Evolutionary conservation across 192 early-diverging fungal species (phyloP).

Genomic region (Umbelopsis ramanniana): DNA sequence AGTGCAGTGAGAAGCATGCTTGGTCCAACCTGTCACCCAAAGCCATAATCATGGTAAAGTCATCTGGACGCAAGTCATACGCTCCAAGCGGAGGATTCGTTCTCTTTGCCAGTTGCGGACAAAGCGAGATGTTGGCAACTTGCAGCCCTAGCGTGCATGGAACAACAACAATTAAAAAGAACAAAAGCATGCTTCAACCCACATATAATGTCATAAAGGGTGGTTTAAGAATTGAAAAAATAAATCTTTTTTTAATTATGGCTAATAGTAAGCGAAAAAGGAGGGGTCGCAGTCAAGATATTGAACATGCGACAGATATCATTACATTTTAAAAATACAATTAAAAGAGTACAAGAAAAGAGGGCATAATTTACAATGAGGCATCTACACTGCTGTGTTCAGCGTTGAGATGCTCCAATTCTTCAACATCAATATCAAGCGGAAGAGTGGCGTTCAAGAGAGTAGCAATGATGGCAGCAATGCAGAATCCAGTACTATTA

Average conservation of each 20-base stretch:
- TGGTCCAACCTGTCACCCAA: conserved; percentile 53
- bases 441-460: conserved; percentile 48
- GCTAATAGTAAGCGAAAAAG: neutral
- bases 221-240: neutral
- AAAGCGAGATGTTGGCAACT: conserved; percentile 22
- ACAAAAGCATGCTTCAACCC: neutral
- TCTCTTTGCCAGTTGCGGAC: conserved; percentile 49
- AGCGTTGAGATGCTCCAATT: neutral
- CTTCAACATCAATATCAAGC: conserved; percentile 17
- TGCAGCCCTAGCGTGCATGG: neutral
- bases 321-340: neutral
- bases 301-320: neutral
- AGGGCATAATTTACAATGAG: conserved; percentile 4
- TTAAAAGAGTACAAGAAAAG: neutral
- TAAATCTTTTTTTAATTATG: neutral
- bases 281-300: neutral
- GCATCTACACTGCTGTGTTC: neutral
- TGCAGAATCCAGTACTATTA: conserved; percentile 46
- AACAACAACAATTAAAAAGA: neutral
- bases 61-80: conserved; percentile 57
- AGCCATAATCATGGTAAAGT: conserved; percentile 55
- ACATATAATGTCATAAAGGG: neutral
- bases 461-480: conserved; percentile 47
- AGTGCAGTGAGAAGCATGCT: neutral
- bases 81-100: conserved; percentile 30